These are phyloP conservation scores for Daldinia decipiens DNA, from an alignment of 495 filamentous ascomycete species.

Conservation along the genomic window DNA sequence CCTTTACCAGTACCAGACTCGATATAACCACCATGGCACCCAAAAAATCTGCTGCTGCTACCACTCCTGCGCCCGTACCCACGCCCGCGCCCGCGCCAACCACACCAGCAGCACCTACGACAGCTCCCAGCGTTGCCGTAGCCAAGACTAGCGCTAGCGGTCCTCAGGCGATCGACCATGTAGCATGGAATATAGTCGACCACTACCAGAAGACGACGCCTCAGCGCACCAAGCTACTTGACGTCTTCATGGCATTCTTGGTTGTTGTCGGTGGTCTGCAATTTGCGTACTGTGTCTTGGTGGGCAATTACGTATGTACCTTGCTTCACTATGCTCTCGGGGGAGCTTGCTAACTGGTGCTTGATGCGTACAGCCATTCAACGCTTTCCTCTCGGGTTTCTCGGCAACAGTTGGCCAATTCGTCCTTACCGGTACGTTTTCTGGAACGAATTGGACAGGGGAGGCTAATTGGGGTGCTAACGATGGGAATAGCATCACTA, in stretches of 20 bases:
- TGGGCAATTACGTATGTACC: constrained; percentile 87
- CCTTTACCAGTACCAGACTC: not conserved
- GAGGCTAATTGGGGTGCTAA: constrained; percentile 3
- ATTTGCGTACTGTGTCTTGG: constrained; percentile 92
- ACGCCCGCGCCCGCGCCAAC: constrained; percentile 16
- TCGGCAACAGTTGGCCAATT: constrained; percentile 96
- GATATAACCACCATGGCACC: constrained; percentile 40
- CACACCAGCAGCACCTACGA: constrained; percentile 9
- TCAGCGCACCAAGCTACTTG: constrained; percentile 90
- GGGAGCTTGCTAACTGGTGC: constrained; percentile 6
- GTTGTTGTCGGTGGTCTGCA: constrained; percentile 86
- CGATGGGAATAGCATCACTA: constrained; percentile 66
- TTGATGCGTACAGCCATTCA: constrained; percentile 80
- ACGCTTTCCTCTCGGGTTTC: constrained; percentile 96
- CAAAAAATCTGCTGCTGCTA: constrained; percentile 41
- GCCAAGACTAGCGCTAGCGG: constrained; percentile 29
- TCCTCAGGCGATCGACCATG: constrained; percentile 51
- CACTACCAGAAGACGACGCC: constrained; percentile 83
- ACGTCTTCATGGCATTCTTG: constrained; percentile 91
- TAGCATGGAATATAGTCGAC: constrained; percentile 70
- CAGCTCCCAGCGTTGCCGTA: constrained; percentile 20
- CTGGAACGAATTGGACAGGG: not conserved
- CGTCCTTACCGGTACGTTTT: constrained; percentile 80
- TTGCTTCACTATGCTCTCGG: not conserved
- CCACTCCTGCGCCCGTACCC: not conserved